Base-by-base conservation (phyloP, 1,139 yeast genomes). In the Debaryomycetaceae sp. region DNA sequence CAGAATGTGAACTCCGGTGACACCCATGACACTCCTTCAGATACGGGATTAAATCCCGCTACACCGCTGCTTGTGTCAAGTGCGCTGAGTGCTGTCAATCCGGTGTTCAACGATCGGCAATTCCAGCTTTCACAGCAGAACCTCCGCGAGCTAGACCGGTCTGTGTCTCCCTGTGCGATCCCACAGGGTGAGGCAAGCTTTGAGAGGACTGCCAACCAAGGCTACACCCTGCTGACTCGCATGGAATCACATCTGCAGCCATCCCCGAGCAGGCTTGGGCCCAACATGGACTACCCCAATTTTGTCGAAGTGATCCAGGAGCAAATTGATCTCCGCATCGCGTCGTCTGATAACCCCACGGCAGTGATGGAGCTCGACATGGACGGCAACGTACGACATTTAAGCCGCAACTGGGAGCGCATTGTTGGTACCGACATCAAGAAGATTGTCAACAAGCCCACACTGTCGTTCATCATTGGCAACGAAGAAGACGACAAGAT, bases 291-390 rank as follows among this genome's bases (percentile, higher is more conserved):
- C 23, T 33, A 29, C 25, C 38, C 35, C n/a, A 36, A 36, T 16
- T 35, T 38, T 16, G 40, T 43, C 3, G 54, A 48, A 17, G 35
- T 50, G 15, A 46, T 61, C n/a, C 69, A 63, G 32, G 74, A 65
- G 30, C 69, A 64, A 41, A 51, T 65, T n/a, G 77, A 71, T 39
- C 50, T 71, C 20, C 51, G 66, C 13, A 43, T 65, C 18, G 89
- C 89, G 1, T 75, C 83, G 13, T 71, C 78, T 9, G 71, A 74
- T 40, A 82, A 80, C 43, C 86, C 86, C 4, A 80, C 88, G n/a
- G 75, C 81, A n/a, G 81, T 91, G 2, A 60, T 91, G 61, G 98
- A 91, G 53, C 59, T 91, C 36, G 91, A 83, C 46, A 60, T 86
- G 47, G 81, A 80, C 45, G 88, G 96, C 13, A 74, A 70, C 25